Evolutionary conservation across 2,329 filamentous ascomycete genomes (phyloP), one percentile per base, ranked within the genome.

Genomic region (Stagonosporopsis rhizophila): DNA sequence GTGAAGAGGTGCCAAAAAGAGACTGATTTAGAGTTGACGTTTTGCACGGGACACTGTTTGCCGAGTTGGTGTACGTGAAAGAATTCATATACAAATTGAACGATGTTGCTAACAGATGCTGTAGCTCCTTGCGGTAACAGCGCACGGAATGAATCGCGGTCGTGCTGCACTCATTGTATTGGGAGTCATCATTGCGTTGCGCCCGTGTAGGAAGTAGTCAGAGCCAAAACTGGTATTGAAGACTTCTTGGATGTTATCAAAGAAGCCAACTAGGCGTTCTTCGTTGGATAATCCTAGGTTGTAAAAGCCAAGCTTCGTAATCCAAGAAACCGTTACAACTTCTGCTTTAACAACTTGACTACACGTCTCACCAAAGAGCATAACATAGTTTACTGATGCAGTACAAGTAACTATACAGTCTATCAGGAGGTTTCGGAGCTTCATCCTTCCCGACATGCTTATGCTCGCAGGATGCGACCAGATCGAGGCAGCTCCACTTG

Each of bases 21-120:
- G 5, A 62, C 61, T 6, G 60, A 72, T 52, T 35, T 73, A 38
- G 65, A 68, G 44, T 40, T 73, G 49, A 67, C 64, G 3, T 67
- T 74, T 23, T 72, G 70, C 46, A 70, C 64, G 2, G 59, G 57
- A 1, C 54, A 67, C 54, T 73, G 71, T 45, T 61, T 74, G 63
- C 71, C 70, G 12, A 65, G 62, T 44, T 74, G 71, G 70, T 69
- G 68, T 69, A 61, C 60, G 66, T 65, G 12, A 15, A 5, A 4
- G 22, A 9, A 6, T 19, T 4, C n/a, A 20, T 4, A 4, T 20
- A 2, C 4, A 23, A 15, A 3, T 7, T 22, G 5, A 2, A 2
- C 2, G 4, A n/a, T 37, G 12, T 6, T 28, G 27, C 20, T 47
- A 30, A 46, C 22, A 5, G 11, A 6, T 6, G 14, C 15, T 11